Evolutionary conservation across 2,329 filamentous ascomycete species (phyloP), one percentile per base, ranked within the genome.

Genomic region (Trichocomaceae sp.): DNA sequence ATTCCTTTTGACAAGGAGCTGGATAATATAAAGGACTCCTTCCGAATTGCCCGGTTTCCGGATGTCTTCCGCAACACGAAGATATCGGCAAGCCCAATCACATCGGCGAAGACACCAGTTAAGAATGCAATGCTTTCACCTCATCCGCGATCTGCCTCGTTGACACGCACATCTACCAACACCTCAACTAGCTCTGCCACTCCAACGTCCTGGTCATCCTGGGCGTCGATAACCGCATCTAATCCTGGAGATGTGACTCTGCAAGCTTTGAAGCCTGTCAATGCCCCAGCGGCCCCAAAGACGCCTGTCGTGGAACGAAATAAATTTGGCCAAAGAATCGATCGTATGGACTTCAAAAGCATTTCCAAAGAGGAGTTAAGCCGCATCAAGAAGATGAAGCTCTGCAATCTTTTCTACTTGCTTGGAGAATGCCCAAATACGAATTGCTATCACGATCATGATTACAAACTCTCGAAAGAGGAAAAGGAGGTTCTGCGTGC

Each of bases 331-430:
- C 81, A 84, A 62, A 80, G 83, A 54, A 74, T 85, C 54, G 83
- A 85, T 62, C 69, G 69, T 61, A 74, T 66, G 61, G 75, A 64
- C 63, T 75, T 67, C 68, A 77, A 68, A 76, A 77, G 66, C 68
- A 83, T 73, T 69, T 72, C 73, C 48, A 72, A 79, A 56, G 74
- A 80, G 17, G 80, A 83, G 57, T 73, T 84, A 47, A 78, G 79
- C 60, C 77, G 80, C 19, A 69, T 85, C 60, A 84, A 84, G 69
- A 81, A 79, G 66, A 66, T 83, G 58, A 84, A 85, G 64, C 68
- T 84, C 56, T 85, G 83, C 72, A 85, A 84, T 62, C 77, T 82
- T 55, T 77, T 81, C 63, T 84, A 79, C 62, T 72, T 85, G 22
- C 77, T 81, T 44, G 73, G 75, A 29, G 79, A 81, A 59, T 85